These are phyloP conservation scores for Lasiodiplodia sp. DNA, from an alignment of 2,329 filamentous ascomycete species.

Conservation along the genomic window DNA sequence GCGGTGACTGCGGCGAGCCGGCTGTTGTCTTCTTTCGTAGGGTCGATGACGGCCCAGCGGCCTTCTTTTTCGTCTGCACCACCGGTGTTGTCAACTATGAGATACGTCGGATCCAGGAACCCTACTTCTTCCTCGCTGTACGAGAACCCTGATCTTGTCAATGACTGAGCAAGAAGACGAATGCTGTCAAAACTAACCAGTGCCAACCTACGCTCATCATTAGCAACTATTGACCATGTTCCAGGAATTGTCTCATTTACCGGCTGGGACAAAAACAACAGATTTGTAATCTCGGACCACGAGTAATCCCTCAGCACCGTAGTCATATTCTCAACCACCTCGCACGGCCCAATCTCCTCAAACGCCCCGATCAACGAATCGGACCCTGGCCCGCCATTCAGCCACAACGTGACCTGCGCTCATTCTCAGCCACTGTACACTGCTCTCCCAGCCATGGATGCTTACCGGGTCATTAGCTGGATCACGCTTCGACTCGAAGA, in stretches of 20 bases:
- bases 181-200: not conserved
- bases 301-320: conserved; percentile 47
- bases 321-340: conserved; percentile 49
- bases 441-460: conserved; percentile 45
- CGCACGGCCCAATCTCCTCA: conserved; percentile 53
- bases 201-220: not conserved
- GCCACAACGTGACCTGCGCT: conserved; percentile 1
- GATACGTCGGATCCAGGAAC: not conserved
- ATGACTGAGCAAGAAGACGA: conserved; percentile 39
- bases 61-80: not conserved
- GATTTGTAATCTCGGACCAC: conserved; percentile 49
- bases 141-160: conserved; percentile 48
- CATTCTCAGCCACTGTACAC: not conserved
- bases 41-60: conserved; percentile 47
- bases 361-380: conserved; percentile 15
- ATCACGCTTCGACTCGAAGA: conserved; percentile 57
- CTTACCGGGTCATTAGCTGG: conserved; percentile 58
- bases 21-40: conserved; percentile 55
- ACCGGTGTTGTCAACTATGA: not conserved
- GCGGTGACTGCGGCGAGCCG: conserved; percentile 44
- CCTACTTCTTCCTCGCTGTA: conserved; percentile 39
- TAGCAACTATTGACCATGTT: too few species aligned
- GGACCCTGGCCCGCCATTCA: conserved; percentile 6
- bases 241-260: not conserved
- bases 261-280: conserved; percentile 50